phyloP scores from a whole-genome alignment of 2,329 filamentous ascomycete species.

The Pseudogymnoascus sp. region DNA sequence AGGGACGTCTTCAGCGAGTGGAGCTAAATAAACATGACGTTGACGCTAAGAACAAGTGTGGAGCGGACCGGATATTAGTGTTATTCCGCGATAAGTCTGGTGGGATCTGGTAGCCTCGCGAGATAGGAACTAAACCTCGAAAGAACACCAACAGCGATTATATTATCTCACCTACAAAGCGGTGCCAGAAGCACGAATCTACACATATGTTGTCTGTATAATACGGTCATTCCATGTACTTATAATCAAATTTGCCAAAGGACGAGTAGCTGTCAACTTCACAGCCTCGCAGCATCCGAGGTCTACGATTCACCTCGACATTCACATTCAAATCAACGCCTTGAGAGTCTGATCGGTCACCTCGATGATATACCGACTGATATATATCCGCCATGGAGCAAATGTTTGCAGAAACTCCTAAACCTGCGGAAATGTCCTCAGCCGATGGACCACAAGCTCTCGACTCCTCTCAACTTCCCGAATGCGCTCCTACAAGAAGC shows the following conservation, averaged over 20 bases:
- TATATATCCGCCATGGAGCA: background rate
- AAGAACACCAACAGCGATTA: background rate
- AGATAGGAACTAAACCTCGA: background rate
- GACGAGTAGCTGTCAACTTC: background rate
- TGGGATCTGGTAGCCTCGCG: background rate
- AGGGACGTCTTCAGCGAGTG: background rate
- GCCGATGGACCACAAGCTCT: background rate
- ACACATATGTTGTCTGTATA: background rate
- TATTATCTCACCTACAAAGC: background rate
- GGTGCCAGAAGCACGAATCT: background rate
- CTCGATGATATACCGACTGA: background rate
- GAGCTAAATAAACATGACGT: background rate
- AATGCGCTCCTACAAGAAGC: background rate
- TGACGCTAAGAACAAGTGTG: background rate
- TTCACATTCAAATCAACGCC: background rate
- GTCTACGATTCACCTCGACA: background rate
- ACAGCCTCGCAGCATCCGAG: background rate
- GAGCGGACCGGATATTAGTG: background rate
- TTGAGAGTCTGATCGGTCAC: background rate
- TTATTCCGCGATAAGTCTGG: conserved; percentile 1
- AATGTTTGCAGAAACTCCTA: background rate
- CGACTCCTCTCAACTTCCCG: background rate
- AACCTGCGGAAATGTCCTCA: background rate
- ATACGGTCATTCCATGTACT: background rate
- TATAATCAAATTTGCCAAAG: background rate